Evolutionary conservation across 2,329 filamentous ascomycete species (phyloP).

Genomic region (Juglanconis oblonga): DNA sequence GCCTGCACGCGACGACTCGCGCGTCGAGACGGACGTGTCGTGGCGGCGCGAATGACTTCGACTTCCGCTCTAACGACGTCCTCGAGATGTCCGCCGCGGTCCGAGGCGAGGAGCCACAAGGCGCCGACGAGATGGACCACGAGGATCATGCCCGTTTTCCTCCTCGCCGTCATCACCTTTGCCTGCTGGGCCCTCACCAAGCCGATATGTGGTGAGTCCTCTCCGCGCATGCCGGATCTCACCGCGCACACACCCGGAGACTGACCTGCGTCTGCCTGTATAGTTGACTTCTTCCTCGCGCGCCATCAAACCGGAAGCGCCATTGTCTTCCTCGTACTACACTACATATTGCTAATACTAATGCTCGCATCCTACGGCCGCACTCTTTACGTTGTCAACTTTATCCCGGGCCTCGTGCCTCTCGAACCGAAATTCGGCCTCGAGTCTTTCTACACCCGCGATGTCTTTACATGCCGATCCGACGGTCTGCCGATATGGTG

Average conservation of each 20-base stretch:
- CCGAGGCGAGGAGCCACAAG: constrained; percentile 28
- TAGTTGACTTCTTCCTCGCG: constrained; percentile 70
- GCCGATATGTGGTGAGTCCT: constrained; percentile 63
- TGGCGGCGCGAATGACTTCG: background rate
- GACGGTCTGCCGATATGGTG: constrained; percentile 89
- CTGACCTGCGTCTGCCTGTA: constrained; percentile 2
- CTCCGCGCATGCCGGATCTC: background rate
- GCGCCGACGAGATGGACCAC: constrained; percentile 57
- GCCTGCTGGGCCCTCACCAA: constrained; percentile 69
- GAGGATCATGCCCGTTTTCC: constrained; percentile 66
- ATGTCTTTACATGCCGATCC: constrained; percentile 78
- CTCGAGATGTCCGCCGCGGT: constrained; percentile 1
- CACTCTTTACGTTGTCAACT: constrained; percentile 64
- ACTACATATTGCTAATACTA: constrained; percentile 68
- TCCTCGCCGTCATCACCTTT: constrained; percentile 65
- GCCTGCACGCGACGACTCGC: background rate
- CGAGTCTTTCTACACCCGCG: constrained; percentile 75
- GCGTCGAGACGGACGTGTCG: background rate
- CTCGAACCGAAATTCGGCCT: constrained; percentile 61
- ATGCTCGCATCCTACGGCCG: constrained; percentile 68
- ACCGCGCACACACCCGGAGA: no score
- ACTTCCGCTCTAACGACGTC: background rate
- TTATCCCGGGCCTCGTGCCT: constrained; percentile 71
- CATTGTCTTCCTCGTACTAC: constrained; percentile 68
- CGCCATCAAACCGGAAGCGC: constrained; percentile 53